These are phyloP conservation scores for Epichloe scottii DNA, from an alignment of 2,329 filamentous ascomycete species.

Conservation along the genomic window DNA sequence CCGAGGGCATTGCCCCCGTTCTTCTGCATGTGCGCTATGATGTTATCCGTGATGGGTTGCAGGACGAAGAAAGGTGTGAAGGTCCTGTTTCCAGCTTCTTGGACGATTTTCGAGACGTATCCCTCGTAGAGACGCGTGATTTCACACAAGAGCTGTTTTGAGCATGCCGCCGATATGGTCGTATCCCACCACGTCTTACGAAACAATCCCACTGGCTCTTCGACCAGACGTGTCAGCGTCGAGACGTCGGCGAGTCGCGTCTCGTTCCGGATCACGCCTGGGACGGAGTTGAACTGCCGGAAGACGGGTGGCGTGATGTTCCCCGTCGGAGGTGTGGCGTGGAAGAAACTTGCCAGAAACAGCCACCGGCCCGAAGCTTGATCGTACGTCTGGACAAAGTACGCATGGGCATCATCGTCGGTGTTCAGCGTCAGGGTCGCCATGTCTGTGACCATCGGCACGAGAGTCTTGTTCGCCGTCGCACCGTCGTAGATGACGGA, in stretches of 20 bases:
- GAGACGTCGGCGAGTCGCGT: constrained; percentile 10
- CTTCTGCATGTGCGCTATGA: constrained; percentile 21
- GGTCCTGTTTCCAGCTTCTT: background rate
- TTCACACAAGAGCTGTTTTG: background rate
- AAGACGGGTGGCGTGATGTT: constrained; percentile 9
- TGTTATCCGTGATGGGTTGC: constrained; percentile 28
- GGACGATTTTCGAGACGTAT: background rate
- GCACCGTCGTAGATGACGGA: constrained; percentile 10
- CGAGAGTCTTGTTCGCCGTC: constrained; percentile 11
- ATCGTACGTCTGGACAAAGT: constrained; percentile 14
- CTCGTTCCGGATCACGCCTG: constrained; percentile 10
- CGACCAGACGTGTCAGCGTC: constrained; percentile 11
- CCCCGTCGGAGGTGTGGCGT: constrained; percentile 7
- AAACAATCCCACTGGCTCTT: constrained; percentile 12
- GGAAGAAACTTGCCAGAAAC: constrained; percentile 11
- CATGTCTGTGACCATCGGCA: constrained; percentile 10
- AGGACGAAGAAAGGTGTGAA: constrained; percentile 18
- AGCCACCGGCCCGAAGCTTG: constrained; percentile 8
- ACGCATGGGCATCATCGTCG: constrained; percentile 10
- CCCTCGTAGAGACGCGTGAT: background rate
- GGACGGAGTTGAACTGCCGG: constrained; percentile 11
- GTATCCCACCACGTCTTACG: constrained; percentile 8
- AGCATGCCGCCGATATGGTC: background rate
- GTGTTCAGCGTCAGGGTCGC: background rate
- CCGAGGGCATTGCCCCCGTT: constrained; percentile 21